A percentile compares a stretch with the other conserved stretches of the same genome.
Evolutionary conservation across 441 rosid genomes (phyloP).

Genomic region (Sinapis alba): DNA sequence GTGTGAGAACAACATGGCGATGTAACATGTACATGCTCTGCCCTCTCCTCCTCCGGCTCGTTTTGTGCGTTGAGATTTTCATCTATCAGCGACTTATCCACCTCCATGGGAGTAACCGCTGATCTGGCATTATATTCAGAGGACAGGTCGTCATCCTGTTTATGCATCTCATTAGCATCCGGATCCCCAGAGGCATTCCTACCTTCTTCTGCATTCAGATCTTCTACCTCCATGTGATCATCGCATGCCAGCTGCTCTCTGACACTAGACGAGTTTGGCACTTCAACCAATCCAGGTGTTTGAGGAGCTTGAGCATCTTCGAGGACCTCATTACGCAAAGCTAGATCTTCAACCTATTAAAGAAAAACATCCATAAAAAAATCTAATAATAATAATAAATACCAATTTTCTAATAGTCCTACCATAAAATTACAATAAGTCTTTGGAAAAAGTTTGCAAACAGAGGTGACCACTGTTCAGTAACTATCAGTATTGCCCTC

Average conservation of each 20-base stretch:
- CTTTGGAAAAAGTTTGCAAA: too few species aligned
- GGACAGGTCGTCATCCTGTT: constrained; percentile 38
- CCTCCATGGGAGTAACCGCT: constrained; percentile 39
- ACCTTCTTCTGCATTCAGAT: constrained; percentile 47
- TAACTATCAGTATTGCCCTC: constrained; percentile 3
- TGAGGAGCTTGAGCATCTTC: constrained; percentile 90
- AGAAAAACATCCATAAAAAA: constrained; percentile 35
- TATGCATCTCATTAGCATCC: constrained; percentile 39
- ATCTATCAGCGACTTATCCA: constrained; percentile 33
- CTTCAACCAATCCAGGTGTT: constrained; percentile 83
- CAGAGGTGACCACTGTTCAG: too few species aligned
- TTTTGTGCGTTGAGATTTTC: constrained; percentile 36
- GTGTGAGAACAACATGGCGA: constrained; percentile 52
- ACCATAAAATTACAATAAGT: not conserved
- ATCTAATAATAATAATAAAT: not conserved
- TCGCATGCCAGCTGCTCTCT: constrained; percentile 66
- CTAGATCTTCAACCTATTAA: constrained; percentile 56
- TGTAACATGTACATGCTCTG: constrained; percentile 46
- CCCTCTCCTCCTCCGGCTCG: constrained; percentile 44
- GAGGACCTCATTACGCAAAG: constrained; percentile 49
- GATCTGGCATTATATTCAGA: constrained; percentile 40
- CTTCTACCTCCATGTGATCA: constrained; percentile 72
- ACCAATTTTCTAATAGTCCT: not conserved
- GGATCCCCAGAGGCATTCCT: constrained; percentile 41
- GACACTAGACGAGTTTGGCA: constrained; percentile 64